Conservation (phyloP, 495 filamentous ascomycete species). For the Rhypophila decipiens region DNA sequence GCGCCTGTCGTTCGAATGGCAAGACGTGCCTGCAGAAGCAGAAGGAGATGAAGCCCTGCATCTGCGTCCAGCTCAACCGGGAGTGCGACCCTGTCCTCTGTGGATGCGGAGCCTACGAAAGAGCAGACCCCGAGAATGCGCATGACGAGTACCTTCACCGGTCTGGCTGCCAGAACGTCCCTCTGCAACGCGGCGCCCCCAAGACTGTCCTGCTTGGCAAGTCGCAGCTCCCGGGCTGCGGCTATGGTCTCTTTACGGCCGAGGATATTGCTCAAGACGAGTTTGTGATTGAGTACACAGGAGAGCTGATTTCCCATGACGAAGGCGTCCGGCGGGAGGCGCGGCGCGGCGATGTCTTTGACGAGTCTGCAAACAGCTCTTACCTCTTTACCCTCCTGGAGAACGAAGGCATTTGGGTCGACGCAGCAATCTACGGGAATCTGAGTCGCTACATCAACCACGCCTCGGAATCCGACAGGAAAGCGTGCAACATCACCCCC, state of each 20-base stretch:
- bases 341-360: conserved; percentile 55
- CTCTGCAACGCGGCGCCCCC: conserved; percentile 53
- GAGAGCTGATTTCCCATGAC: conserved; percentile 58
- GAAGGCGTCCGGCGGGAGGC: conserved; percentile 53
- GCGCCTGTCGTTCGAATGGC: conserved; percentile 48
- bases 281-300: conserved; percentile 67
- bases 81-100: conserved; percentile 71
- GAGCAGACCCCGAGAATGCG: conserved; percentile 54
- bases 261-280: conserved; percentile 54
- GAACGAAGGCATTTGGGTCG: conserved; percentile 45
- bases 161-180: conserved; percentile 55
- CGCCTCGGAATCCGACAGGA: conserved; percentile 34
- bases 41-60: conserved; percentile 46
- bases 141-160: conserved; percentile 44
- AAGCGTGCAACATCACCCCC: conserved; percentile 50
- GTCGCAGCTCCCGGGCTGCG: conserved; percentile 49
- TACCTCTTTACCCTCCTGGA: conserved; percentile 63
- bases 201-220: conserved; percentile 57
- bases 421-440: conserved; percentile 48
- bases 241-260: conserved; percentile 60
- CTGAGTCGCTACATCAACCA: conserved; percentile 66
- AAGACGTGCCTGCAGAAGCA: conserved; percentile 45
- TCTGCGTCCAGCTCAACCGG: conserved; percentile 53
- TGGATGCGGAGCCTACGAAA: conserved; percentile 56
- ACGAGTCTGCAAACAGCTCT: conserved; percentile 52